Evolutionary conservation across 768 basidiomycete genomes (phyloP).

Genomic region (Suillus americanus): DNA sequence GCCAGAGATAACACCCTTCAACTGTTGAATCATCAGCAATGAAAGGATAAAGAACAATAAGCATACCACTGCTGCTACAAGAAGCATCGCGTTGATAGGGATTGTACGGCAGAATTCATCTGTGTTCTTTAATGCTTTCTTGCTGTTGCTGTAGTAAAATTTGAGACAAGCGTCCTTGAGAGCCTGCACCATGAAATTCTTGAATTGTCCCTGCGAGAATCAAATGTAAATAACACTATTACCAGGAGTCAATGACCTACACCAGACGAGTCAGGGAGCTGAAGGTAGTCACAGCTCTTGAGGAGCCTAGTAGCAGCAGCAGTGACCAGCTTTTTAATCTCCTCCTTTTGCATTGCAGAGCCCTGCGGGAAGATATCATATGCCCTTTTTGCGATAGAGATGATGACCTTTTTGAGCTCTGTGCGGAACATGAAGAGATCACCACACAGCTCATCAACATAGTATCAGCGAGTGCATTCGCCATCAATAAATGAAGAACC

Average conservation of each 20-base stretch:
- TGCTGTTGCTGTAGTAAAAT: neutral
- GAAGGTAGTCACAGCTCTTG: neutral
- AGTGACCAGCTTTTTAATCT: neutral
- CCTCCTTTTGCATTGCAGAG: too few relatives aligned
- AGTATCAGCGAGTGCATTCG: too few relatives aligned
- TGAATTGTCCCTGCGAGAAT: neutral
- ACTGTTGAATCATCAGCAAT: neutral
- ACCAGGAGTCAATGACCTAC: neutral
- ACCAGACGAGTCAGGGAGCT: neutral
- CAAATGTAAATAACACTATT: rapidly evolving
- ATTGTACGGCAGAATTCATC: neutral
- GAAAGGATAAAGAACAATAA: neutral
- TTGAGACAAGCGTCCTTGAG: neutral
- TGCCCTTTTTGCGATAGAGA: too few relatives aligned
- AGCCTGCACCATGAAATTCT: neutral
- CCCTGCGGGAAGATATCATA: too few relatives aligned
- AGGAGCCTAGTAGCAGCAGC: neutral
- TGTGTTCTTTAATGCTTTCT: neutral
- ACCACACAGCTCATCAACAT: too few relatives aligned
- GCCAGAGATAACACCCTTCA: neutral
- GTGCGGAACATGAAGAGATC: too few relatives aligned
- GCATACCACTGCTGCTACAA: neutral
- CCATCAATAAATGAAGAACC: too few relatives aligned
- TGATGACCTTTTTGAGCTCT: too few relatives aligned
- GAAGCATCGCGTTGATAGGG: neutral